These are phyloP conservation scores for Tetrahymena thermophila DNA, from an alignment of 73 alveolate genomes.

Conservation along the genomic window DNA sequence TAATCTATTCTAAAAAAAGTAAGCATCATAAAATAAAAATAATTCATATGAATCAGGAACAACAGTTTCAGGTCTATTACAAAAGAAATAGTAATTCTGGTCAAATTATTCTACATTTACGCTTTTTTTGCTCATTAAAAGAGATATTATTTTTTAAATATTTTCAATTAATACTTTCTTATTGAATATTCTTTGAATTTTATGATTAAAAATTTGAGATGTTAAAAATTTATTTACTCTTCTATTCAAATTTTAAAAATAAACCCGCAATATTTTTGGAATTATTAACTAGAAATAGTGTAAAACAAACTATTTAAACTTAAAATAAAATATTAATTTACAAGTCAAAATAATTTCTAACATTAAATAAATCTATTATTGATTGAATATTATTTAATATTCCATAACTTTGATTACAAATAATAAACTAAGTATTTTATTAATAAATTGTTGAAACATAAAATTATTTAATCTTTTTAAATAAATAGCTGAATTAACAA, in stretches of 20 bases:
- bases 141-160: background rate
- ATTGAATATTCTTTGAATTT: background rate
- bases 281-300: too few relatives aligned
- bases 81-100: background rate
- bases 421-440: too few relatives aligned
- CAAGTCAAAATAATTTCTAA: too few relatives aligned
- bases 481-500: too few relatives aligned
- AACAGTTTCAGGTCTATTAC: constrained; percentile 27
- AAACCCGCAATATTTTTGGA: background rate
- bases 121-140: background rate
- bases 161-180: background rate
- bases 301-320: too few relatives aligned
- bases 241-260: background rate
- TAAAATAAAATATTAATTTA: too few relatives aligned
- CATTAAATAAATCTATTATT: too few relatives aligned
- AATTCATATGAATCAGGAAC: constrained; percentile 52
- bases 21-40: constrained; percentile 37
- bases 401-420: too few relatives aligned
- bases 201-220: background rate
- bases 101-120: background rate
- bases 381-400: too few relatives aligned
- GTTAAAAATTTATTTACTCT: background rate
- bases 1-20: constrained; percentile 44
- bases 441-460: too few relatives aligned
- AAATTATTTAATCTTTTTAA: too few relatives aligned